Conservation (phyloP, 2,329 filamentous ascomycete genomes). For the Pseudogymnoascus sp. region DNA sequence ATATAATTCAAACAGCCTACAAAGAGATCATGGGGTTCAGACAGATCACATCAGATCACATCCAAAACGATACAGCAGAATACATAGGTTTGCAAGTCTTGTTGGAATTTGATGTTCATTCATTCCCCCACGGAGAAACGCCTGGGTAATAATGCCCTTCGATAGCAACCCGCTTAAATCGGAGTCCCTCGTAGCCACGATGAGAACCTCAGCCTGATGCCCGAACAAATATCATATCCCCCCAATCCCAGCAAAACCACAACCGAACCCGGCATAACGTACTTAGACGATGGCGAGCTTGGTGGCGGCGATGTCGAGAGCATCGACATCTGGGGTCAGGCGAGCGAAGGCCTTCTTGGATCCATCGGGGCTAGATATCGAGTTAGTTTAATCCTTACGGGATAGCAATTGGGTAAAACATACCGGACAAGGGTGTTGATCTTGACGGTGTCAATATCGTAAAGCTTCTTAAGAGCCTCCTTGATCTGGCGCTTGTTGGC, state of each 20-base stretch:
- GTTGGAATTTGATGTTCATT: constrained; percentile 8
- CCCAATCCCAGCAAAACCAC: constrained; percentile 27
- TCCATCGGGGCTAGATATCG: constrained; percentile 74
- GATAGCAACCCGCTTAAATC: not conserved
- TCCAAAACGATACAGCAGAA: not conserved
- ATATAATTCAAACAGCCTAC: not conserved
- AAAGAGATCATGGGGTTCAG: not conserved
- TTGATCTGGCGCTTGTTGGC: constrained; percentile 99
- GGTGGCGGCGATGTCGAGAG: constrained; percentile 97
- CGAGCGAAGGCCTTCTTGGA: constrained; percentile 98
- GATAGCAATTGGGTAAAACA: constrained; percentile 29
- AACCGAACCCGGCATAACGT: constrained; percentile 37
- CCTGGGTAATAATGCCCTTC: constrained; percentile 7
- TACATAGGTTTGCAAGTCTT: constrained; percentile 6
- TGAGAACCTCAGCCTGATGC: not conserved
- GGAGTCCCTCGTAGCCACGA: not conserved
- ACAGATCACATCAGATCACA: not conserved
- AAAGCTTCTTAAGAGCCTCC: constrained; percentile 95
- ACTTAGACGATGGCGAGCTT: constrained; percentile 95
- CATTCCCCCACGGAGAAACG: constrained; percentile 3
- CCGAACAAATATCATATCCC: constrained; percentile 16
- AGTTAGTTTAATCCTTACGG: too few relatives aligned
- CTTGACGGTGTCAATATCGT: constrained; percentile 97
- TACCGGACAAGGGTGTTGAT: constrained; percentile 99
- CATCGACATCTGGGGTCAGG: constrained; percentile 92